These are phyloP conservation scores for Papilionanthe hybrid DNA, from an alignment of 116 monocot species.

Conservation along the genomic window DNA sequence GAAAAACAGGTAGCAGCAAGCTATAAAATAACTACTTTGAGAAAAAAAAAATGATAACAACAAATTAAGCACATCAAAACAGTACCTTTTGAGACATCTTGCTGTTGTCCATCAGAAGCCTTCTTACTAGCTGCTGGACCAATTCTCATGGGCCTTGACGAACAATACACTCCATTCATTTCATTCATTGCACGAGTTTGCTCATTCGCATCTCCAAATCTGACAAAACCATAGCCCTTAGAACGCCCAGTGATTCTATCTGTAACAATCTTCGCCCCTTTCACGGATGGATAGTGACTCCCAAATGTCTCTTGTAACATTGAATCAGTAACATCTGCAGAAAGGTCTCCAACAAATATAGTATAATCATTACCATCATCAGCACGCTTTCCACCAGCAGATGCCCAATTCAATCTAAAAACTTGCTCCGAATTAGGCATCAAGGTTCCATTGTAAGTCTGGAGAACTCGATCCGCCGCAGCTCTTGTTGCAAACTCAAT, in stretches of 20 bases:
- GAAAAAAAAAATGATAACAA: neutral
- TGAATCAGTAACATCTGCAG: conserved; percentile 86
- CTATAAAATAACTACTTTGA: neutral
- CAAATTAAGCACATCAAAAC: neutral
- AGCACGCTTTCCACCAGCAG: conserved; percentile 31
- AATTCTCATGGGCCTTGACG: conserved; percentile 74
- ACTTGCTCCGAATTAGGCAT: conserved; percentile 80
- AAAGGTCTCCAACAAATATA: conserved; percentile 93
- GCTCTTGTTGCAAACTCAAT: conserved; percentile 65
- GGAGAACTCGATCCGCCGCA: conserved; percentile 63
- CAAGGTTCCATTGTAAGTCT: conserved; percentile 67
- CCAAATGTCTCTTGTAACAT: conserved; percentile 85
- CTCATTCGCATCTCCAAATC: conserved; percentile 80
- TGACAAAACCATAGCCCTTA: conserved; percentile 96
- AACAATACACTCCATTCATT: conserved; percentile 86
- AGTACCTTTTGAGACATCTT: conserved; percentile 49
- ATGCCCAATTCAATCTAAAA: conserved; percentile 88
- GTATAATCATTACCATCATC: conserved; percentile 65
- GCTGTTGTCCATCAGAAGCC: conserved; percentile 25
- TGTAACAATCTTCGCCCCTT: conserved; percentile 91
- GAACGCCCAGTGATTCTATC: conserved; percentile 72
- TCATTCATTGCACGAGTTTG: conserved; percentile 85
- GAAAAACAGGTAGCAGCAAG: neutral
- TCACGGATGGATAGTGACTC: conserved; percentile 65
- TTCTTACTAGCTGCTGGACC: conserved; percentile 82